Base-by-base conservation (phyloP, 2,329 filamentous ascomycete species). In the Gliomastix tumulicola region DNA sequence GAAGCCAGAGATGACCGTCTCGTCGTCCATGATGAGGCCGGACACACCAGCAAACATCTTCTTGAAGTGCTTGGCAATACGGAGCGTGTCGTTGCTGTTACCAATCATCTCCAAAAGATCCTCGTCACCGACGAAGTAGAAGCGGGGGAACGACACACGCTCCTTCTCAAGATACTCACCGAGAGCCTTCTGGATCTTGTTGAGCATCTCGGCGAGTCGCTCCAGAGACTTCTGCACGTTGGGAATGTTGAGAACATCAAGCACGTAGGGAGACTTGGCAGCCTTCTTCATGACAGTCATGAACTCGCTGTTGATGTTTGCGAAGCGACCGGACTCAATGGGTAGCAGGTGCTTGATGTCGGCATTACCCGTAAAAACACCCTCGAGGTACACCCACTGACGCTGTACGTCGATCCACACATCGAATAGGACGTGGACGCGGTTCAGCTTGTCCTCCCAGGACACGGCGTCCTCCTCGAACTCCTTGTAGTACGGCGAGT, bases 321-420 rank as follows among this genome's bases (percentile, higher is more conserved):
- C 88, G 66, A 99, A 99, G 40, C 92, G 82, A 10, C 88, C 89
- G 2, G 92, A 96, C 57, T 99, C 92, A 44, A 95, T 89, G 5
- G 94, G 94, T 17, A 99, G 76, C 35, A 99, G 71, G 58, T 97
- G 90, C 64, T 97, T 98, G 69, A 99, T 98, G 54, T 99, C 92
- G 27, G 88, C 90, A 55, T 98, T 99, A 41, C 92, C 92, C 2
- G 90, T 96, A 57, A 99, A 99, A 22, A 99, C 92, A 47, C 92
- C 92, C 63, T 99, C 94, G 6, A 99, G 77, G 58, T 99, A 99
- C 7, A 98, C 92, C 92, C 92, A 99, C 65, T 98, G 92, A 43
- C 94, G 84, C 60, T 99, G 92, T n/a, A 99, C 94, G 62, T 98
- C 94, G 50, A 98, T 98, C 94, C 94, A 99, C 13, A 98, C 89